Base-by-base conservation (phyloP, 2,329 filamentous ascomycete species). In the Pyrenophora graminea region DNA sequence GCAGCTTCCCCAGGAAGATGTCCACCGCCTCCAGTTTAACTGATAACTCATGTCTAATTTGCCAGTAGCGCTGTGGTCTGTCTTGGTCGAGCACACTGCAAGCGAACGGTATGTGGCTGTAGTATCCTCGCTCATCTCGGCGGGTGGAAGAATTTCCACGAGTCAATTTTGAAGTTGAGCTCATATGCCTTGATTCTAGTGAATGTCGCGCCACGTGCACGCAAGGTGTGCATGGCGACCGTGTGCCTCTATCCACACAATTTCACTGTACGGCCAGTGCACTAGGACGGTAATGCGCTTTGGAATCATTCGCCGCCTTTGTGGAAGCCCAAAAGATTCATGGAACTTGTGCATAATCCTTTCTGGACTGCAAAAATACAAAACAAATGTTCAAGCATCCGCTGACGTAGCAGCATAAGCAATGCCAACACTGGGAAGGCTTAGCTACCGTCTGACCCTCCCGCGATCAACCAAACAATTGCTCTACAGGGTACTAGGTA, bases 101-200 rank as follows among this genome's bases (percentile, higher is more conserved):
- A n/a, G 25, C 21, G 27, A 32, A 32, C 18, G 18, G 15, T 23
- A 25, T 34, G 48, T 30, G 21, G 19, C 25, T 25, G 36, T 7
- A 34, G 30, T 7, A 34, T 32, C 34, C 21, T 38, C 41, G 18
- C 13, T 41, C 39, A 48, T 51, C 27, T 47, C 6, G 30, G 21
- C 38, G 38, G 48, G 19, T 15, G 27, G 19, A 47, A 48, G 32
- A 51, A 48, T 19, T 47, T 48, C 48, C 48, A 36, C 38, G 48
- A 48, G 44, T 42, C 19, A 32, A 44, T 38, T 40, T 27, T 12
- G 40, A 43, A 38, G 19, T 34, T 37, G 6, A 19, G 25, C 34
- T 50, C 36, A 34, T 13, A 30, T 9, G 7, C 40, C 23, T 47
- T 18, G 38, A 25, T 18, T 27, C 21, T 17, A 13, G 32, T 37